Base-by-base conservation (phyloP, 192 early-diverging fungal species). In the Backusella tarrabulga region DNA sequence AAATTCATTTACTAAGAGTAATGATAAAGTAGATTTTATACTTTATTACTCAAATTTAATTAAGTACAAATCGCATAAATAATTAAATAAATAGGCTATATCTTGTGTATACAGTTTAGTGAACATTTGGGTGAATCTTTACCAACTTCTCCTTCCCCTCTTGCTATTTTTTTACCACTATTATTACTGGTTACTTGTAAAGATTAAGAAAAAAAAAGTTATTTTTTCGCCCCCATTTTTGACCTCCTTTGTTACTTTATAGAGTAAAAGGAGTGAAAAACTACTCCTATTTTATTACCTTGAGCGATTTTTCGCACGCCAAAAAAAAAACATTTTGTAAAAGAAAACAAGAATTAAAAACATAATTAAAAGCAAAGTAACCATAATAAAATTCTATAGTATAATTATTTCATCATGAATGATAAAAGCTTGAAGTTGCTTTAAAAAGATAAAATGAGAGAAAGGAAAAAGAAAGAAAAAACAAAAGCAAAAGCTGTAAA, bases 211-310 rank as follows among this genome's bases (percentile, higher is more conserved):
- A 63, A 56, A 23, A 54, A 60, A 26, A 21, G 3, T 46, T 14
- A 63, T 63, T 63, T 14, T 19, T 5, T 63, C 56, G 15, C 68
- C 68, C 68, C 36, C 68, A 36, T 69, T 36, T 69, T 36, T 36
- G 17, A n/a, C 68, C 68, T 69, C 36, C 68, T 69, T 36, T 63
- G 11, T 63, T 63, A 23, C 26, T 63, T 63, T 63, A 63, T 63
- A 63, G 23, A 63, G 56, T 63, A 63, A 63, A 50, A 29, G 56
- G 56, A 63, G 56, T 63, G 19, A 60, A 26, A 23, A 26, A 26
- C 23, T 60, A 60, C 56, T 60, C 56, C 56, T 60, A 60, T 60
- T 60, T 60, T 60, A 26, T 60, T 12, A 12, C 56, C 11, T 60
- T 29, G 23, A 7, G 56, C 23, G 0, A 26, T 26, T 60, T 60